Percentiles rank a stretch among this genome's conserved stretches.
Evolutionary conservation across 2,329 filamentous ascomycete species (phyloP).

Genomic region (Pseudogymnoascus verrucosus): DNA sequence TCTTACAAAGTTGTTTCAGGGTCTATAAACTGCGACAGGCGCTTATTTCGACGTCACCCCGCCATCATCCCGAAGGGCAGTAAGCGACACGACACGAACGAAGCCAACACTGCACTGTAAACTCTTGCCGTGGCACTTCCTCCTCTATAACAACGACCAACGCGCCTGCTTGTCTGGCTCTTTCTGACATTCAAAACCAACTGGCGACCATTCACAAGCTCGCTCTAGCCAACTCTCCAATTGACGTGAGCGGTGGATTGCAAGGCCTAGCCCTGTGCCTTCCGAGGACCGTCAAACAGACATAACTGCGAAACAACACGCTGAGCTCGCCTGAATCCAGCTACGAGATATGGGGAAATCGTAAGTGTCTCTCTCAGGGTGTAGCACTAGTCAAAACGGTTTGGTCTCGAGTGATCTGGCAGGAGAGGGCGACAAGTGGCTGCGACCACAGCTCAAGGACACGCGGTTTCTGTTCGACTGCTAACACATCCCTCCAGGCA

Average conservation of each 20-base stretch:
- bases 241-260: neutral
- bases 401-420: neutral
- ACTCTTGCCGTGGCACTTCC: neutral
- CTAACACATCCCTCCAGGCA: constrained; percentile 51
- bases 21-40: constrained; percentile 3
- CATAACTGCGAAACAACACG: neutral
- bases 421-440: neutral
- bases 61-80: neutral
- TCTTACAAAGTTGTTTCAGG: constrained; percentile 5
- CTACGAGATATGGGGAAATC: constrained; percentile 6
- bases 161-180: neutral
- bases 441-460: neutral
- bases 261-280: constrained; percentile 1
- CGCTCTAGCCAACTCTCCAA: neutral
- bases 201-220: neutral
- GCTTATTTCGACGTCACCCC: constrained; percentile 8
- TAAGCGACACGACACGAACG: constrained; percentile 6
- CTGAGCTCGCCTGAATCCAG: neutral
- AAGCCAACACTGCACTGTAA: neutral
- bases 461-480: neutral
- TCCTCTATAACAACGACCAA: neutral
- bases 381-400: neutral
- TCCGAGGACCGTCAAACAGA: neutral
- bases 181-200: neutral
- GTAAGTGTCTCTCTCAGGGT: neutral